Evolutionary conservation across 202 grass and related monocot species (phyloP).

Genomic region (Bolboschoenoplectus hybrid): DNA sequence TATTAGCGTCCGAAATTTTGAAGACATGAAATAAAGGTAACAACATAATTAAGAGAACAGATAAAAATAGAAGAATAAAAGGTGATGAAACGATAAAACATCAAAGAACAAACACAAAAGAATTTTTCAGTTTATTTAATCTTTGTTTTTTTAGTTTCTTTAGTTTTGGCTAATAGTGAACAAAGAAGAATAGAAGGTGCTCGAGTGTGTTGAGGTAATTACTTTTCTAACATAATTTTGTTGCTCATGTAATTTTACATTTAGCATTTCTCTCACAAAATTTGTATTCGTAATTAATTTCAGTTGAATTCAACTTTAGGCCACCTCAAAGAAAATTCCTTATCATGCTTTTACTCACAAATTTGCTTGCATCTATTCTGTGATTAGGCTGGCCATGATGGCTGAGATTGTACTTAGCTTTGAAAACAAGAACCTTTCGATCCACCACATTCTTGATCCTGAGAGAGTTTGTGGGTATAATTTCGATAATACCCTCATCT

Average conservation of each 20-base stretch:
- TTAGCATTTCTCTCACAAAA: background rate
- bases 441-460: slow-evolving; percentile 87
- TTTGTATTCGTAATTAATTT: slow-evolving; percentile 5
- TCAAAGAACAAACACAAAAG: too few relatives aligned
- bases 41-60: too few relatives aligned
- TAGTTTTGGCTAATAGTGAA: too few relatives aligned
- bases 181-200: too few relatives aligned
- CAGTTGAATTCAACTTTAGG: background rate
- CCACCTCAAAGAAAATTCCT: background rate
- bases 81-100: too few relatives aligned
- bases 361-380: slow-evolving; percentile 1
- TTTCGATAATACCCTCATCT: slow-evolving; percentile 80
- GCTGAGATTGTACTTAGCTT: slow-evolving; percentile 82
- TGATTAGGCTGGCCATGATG: slow-evolving; percentile 80
- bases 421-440: slow-evolving; percentile 69
- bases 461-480: slow-evolving; percentile 80
- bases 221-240: slow-evolving; percentile 2
- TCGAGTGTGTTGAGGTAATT: slow-evolving; percentile 69
- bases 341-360: background rate
- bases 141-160: too few relatives aligned
- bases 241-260: background rate
- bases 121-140: too few relatives aligned
- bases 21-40: too few relatives aligned
- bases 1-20: too few relatives aligned
- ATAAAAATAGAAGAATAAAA: too few relatives aligned